A percentile compares a stretch with the other conserved stretches of the same genome.
Evolutionary conservation across 345 rosid species (phyloP).

Genomic region (Pugionium dolabratum): DNA sequence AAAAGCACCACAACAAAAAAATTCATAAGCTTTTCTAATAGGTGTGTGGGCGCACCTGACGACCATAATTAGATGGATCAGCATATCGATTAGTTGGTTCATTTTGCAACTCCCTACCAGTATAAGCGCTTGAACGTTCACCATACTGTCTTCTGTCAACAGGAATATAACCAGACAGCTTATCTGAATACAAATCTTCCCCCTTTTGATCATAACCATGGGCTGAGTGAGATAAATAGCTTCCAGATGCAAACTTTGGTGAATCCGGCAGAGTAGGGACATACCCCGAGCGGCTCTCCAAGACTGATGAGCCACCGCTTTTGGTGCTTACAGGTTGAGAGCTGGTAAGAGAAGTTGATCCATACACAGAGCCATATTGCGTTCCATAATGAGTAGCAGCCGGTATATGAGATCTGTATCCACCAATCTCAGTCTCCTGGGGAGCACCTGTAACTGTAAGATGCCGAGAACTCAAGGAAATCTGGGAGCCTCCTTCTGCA

Average conservation of each 20-base stretch:
- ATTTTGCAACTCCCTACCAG: conserved; percentile 73
- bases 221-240: conserved; percentile 62
- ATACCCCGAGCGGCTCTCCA: conserved; percentile 75
- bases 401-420: conserved; percentile 62
- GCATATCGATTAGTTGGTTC: conserved; percentile 67
- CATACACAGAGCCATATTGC: conserved; percentile 67
- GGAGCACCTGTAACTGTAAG: conserved; percentile 55
- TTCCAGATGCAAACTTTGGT: conserved; percentile 73
- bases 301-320: conserved; percentile 52
- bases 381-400: conserved; percentile 70
- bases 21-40: background rate
- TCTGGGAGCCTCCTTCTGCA: conserved; percentile 64
- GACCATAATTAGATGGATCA: conserved; percentile 70
- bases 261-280: conserved; percentile 65
- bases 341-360: conserved; percentile 56
- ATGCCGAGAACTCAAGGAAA: conserved; percentile 62
- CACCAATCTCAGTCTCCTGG: conserved; percentile 70
- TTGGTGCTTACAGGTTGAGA: conserved; percentile 58
- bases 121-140: conserved; percentile 65
- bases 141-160: conserved; percentile 74
- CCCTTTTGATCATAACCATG: conserved; percentile 75
- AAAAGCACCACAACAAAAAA: background rate
- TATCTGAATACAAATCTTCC: conserved; percentile 72
- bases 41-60: conserved; percentile 56
- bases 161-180: conserved; percentile 66